Evolutionary conservation across 495 filamentous ascomycete species (phyloP), one percentile per base, ranked within the genome.

Genomic region (Hyaloscypha finlandica): DNA sequence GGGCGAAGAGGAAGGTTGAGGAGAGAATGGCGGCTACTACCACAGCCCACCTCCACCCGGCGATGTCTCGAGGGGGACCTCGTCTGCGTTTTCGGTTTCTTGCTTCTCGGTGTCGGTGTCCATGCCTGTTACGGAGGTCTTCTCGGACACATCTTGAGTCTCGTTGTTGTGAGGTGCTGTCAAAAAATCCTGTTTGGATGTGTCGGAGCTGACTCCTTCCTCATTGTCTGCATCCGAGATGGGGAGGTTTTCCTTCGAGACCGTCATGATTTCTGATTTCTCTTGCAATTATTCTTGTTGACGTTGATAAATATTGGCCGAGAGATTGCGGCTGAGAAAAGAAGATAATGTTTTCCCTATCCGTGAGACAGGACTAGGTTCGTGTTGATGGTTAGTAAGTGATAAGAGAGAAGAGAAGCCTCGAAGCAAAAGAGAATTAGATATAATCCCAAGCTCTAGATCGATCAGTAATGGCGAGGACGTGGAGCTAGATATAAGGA

Each of bases 1-100:
- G 66, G 3, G 65, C 71, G 60, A 68, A 73, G 19, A 71, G 48
- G 61, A 74, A 74, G 29, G 65, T 71, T 0, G 69, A 70, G 37
- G 30, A 60, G 4, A 69, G 67, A 25, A 74, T 71, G 8, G 69
- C 53, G 33, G 55, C 19, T 3, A 70, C 66, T 6, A 74, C 69
- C 5, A 71, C 6, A 32, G 20, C 58, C 72, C 72, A 74, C 55
- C 60, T 68, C 42, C 58, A 67, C 22, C 71, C 69, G 2, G 25
- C 25, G 51, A 73, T 70, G 52, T 68, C 68, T 54, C 71, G 62
- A 2, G 68, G 67, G 1, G 67, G 65, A 30, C 42, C 60, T 72
- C 70, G 8, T 42, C 64, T 20, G 20, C 55, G 2, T 6, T 48
- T 54, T 37, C 39, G 20, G 35, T 22, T 45, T 63, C 33, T 22